Conservation (phyloP, 2,329 filamentous ascomycete genomes). For the Penicillium psychrosexuale region DNA sequence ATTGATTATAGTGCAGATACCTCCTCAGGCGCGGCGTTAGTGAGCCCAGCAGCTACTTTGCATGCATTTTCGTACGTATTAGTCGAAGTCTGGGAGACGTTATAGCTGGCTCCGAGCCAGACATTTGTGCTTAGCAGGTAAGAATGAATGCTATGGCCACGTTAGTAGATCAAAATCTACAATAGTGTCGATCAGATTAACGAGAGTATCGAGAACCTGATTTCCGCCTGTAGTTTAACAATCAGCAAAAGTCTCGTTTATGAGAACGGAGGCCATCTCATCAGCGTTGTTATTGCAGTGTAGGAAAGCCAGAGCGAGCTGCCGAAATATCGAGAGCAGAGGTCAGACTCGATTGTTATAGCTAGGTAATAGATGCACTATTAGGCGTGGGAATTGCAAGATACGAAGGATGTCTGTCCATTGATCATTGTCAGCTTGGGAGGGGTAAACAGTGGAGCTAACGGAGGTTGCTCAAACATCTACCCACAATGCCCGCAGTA, state of each 20-base stretch:
- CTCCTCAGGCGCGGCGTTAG: constrained; percentile 65
- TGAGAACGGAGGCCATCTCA: background rate
- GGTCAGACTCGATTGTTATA: background rate
- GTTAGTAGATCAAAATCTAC: background rate
- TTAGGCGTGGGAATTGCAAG: background rate
- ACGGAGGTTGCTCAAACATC: background rate
- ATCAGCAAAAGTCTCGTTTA: background rate
- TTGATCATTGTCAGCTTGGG: background rate
- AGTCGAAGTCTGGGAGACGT: constrained; percentile 58
- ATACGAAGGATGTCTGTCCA: background rate
- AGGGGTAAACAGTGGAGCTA: constrained; percentile 16
- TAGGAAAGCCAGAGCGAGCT: constrained; percentile 64
- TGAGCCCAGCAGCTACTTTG: constrained; percentile 64
- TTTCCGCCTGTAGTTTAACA: constrained; percentile 55
- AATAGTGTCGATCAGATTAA: constrained; percentile 37
- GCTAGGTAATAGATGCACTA: background rate
- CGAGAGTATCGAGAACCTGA: constrained; percentile 62
- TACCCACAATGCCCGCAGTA: background rate
- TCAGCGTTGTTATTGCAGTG: constrained; percentile 65
- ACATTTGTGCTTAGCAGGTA: constrained; percentile 70
- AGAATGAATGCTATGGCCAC: constrained; percentile 53
- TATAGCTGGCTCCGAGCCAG: constrained; percentile 71
- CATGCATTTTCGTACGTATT: constrained; percentile 59
- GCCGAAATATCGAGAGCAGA: constrained; percentile 53
- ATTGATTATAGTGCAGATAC: constrained; percentile 39